These are phyloP conservation scores for Amanita molliuscula DNA, from an alignment of 768 basidiomycete genomes.

Conservation along the genomic window DNA sequence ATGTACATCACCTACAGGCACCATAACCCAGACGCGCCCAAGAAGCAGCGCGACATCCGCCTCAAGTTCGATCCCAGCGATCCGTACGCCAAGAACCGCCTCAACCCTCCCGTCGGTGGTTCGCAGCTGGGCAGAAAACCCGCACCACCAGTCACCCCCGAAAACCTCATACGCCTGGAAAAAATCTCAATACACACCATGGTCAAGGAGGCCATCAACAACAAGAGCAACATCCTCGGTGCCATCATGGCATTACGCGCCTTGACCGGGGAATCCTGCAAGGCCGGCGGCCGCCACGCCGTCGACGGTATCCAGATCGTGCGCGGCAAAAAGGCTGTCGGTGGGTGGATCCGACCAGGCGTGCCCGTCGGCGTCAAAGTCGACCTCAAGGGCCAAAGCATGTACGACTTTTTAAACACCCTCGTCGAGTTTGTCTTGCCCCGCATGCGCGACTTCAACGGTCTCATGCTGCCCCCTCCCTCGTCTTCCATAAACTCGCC, in stretches of 20 bases:
- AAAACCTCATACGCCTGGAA: slow-evolving; percentile 70
- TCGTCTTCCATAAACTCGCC: slow-evolving; percentile 64
- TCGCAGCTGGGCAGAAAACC: slow-evolving; percentile 55
- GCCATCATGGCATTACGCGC: slow-evolving; percentile 83
- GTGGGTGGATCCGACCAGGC: slow-evolving; percentile 78
- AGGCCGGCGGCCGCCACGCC: slow-evolving; percentile 62
- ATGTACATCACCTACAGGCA: slow-evolving; percentile 95
- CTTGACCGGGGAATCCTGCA: slow-evolving; percentile 72
- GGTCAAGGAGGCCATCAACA: slow-evolving; percentile 68
- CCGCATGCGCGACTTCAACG: slow-evolving; percentile 82
- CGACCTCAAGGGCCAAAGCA: slow-evolving; percentile 79
- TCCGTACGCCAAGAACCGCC: slow-evolving; percentile 75
- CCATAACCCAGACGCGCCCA: slow-evolving; percentile 37
- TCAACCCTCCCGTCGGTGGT: slow-evolving; percentile 69
- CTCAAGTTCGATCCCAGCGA: slow-evolving; percentile 66
- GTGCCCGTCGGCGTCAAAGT: slow-evolving; percentile 84
- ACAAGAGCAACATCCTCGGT: slow-evolving; percentile 66
- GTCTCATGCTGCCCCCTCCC: slow-evolving; percentile 68
- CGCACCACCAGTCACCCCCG: slow-evolving; percentile 53
- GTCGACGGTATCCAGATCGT: slow-evolving; percentile 74
- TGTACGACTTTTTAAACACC: slow-evolving; percentile 89
- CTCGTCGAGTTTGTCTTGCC: slow-evolving; percentile 95
- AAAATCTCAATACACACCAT: slow-evolving; percentile 81
- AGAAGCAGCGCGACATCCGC: slow-evolving; percentile 46
- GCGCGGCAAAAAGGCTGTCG: slow-evolving; percentile 54